Evolutionary conservation across 306 rosid genomes (phyloP).

Genomic region (Trifolium repens): DNA sequence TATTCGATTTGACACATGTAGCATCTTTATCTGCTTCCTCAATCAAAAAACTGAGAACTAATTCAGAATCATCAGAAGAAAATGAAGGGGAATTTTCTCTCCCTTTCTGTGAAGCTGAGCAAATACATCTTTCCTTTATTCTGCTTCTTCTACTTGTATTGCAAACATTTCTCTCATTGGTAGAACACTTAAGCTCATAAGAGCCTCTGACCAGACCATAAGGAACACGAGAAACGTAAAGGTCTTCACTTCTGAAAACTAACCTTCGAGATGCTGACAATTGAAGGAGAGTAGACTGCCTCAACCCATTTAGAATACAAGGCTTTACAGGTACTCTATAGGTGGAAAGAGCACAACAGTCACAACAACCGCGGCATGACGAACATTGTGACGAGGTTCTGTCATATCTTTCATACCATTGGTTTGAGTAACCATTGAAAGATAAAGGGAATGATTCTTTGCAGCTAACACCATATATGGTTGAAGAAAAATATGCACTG

Average conservation of each 20-base stretch:
- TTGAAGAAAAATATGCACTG: conserved; percentile 63
- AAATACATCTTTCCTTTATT: conserved; percentile 46
- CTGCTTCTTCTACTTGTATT: conserved; percentile 56
- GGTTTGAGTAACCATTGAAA: conserved; percentile 64
- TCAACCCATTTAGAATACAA: conserved; percentile 64
- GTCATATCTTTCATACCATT: conserved; percentile 58
- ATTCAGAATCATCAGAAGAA: conserved; percentile 58
- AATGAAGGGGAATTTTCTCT: conserved; percentile 43
- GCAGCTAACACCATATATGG: conserved; percentile 58
- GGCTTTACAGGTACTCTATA: conserved; percentile 52
- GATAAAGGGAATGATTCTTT: conserved; percentile 59
- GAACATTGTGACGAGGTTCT: conserved; percentile 51
- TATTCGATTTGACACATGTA: conserved; percentile 46
- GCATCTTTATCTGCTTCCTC: conserved; percentile 61
- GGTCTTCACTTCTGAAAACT: conserved; percentile 57
- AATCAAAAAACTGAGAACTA: conserved; percentile 75
- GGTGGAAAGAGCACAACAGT: conserved; percentile 53
- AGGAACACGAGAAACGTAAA: conserved; percentile 51
- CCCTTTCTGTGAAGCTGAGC: conserved; percentile 48
- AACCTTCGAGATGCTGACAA: conserved; percentile 75
- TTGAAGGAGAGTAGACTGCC: conserved; percentile 82
- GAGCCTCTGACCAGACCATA: conserved; percentile 48
- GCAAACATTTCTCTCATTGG: conserved; percentile 51
- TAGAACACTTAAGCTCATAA: conserved; percentile 49
- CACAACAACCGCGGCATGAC: conserved; percentile 58